Conservation (phyloP, 73 alveolate species). For the Symbiodinium pilosum region DNA sequence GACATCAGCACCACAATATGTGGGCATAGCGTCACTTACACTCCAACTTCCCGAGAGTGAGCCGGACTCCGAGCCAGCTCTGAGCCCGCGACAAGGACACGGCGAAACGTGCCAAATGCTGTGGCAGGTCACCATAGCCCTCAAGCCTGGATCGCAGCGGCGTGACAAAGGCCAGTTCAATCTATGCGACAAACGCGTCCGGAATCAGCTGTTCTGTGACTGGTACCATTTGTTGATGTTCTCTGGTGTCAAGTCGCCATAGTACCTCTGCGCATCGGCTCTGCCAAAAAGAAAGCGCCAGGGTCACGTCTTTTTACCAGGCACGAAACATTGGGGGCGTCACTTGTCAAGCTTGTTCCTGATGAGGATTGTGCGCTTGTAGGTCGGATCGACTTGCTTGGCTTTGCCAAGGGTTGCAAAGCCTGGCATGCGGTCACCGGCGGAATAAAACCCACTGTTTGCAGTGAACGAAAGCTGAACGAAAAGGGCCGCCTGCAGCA, state of each 20-base stretch:
- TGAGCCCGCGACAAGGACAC: conserved; percentile 39
- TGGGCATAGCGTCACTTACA: too few relatives aligned
- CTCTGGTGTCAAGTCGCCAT: conserved; percentile 80
- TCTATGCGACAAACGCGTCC: not conserved
- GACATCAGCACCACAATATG: not conserved
- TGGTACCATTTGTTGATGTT: conserved; percentile 65
- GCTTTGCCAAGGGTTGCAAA: conserved; percentile 90
- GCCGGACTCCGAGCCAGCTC: not conserved
- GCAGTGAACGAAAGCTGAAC: too few relatives aligned
- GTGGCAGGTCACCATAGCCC: conserved; percentile 91
- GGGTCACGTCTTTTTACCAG: not conserved
- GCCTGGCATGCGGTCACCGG: too few relatives aligned
- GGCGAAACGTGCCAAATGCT: conserved; percentile 52
- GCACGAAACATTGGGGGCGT: not conserved
- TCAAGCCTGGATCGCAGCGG: conserved; percentile 71
- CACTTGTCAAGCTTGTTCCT: conserved; percentile 95
- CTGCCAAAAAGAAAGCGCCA: not conserved
- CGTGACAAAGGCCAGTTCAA: too few relatives aligned
- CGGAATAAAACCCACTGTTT: not conserved
- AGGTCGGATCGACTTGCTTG: conserved; percentile 91
- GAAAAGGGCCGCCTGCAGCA: conserved; percentile 94
- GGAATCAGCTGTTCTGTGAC: not conserved
- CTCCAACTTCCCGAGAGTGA: too few relatives aligned
- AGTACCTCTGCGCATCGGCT: conserved; percentile 35
- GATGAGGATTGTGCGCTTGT: conserved; percentile 74